Evolutionary conservation across 345 rosid genomes (phyloP).

Genomic region (Eucalyptus curtisii): DNA sequence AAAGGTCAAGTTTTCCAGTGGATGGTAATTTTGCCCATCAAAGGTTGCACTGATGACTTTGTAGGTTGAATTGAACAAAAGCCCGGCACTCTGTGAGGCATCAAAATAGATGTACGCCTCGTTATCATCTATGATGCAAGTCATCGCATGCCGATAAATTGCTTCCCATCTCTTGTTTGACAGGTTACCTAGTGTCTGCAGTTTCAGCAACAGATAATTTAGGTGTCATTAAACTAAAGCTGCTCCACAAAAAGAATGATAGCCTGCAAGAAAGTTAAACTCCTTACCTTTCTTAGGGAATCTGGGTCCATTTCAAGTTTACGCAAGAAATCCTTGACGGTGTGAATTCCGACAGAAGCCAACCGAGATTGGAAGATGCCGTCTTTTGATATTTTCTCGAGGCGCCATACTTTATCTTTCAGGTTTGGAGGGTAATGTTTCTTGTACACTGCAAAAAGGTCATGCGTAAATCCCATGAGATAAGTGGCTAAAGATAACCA

Average conservation of each 20-base stretch:
- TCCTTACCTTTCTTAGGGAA: slow-evolving; percentile 31
- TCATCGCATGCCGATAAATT: slow-evolving; percentile 43
- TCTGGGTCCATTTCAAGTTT: not conserved
- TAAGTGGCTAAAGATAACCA: not conserved
- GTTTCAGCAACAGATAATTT: slow-evolving; percentile 3
- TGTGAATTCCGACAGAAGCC: not conserved
- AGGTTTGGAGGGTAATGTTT: slow-evolving; percentile 71
- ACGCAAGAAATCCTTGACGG: slow-evolving; percentile 26
- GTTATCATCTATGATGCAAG: slow-evolving; percentile 35
- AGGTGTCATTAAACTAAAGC: not conserved
- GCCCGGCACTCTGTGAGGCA: not conserved
- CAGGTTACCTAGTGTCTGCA: slow-evolving; percentile 30
- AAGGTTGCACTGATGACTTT: slow-evolving; percentile 28
- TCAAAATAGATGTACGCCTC: slow-evolving; percentile 26
- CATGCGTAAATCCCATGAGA: not conserved
- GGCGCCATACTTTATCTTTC: slow-evolving; percentile 64
- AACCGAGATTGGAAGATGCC: slow-evolving; percentile 34
- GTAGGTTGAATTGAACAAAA: slow-evolving; percentile 38
- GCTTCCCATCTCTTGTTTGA: slow-evolving; percentile 37
- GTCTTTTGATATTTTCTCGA: slow-evolving; percentile 58
- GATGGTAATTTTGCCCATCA: slow-evolving; percentile 9
- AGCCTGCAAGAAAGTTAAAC: slow-evolving; percentile 5
- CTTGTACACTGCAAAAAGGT: slow-evolving; percentile 34
- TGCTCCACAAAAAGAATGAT: not conserved
- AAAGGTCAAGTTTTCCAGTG: slow-evolving; percentile 12